Evolutionary conservation across 345 rosid species (phyloP).

Genomic region (Populus pruinosa): DNA sequence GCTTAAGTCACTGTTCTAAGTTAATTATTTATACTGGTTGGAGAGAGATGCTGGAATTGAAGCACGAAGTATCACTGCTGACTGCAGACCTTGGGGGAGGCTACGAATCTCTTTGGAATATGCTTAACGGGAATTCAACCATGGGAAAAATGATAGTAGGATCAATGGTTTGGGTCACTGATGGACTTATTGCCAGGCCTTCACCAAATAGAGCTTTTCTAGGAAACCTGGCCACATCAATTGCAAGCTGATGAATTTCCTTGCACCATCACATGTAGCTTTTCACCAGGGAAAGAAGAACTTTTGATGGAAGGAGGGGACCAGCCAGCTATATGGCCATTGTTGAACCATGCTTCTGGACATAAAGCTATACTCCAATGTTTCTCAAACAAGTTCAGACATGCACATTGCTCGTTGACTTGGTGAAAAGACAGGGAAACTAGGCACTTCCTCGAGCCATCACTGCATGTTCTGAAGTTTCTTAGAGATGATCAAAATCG

Average conservation of each 20-base stretch:
- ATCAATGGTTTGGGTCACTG: slow-evolving; percentile 71
- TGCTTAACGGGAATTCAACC: slow-evolving; percentile 75
- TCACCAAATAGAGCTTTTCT: slow-evolving; percentile 52
- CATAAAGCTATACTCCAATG: too few relatives aligned
- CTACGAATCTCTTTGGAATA: slow-evolving; percentile 79
- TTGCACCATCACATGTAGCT: neutral
- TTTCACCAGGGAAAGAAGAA: neutral
- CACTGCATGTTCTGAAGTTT: too few relatives aligned
- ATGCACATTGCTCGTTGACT: too few relatives aligned
- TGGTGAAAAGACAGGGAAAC: too few relatives aligned
- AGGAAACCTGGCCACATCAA: slow-evolving; percentile 4
- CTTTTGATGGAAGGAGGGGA: neutral
- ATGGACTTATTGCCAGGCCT: slow-evolving; percentile 91
- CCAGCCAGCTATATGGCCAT: too few relatives aligned
- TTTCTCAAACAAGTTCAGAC: too few relatives aligned
- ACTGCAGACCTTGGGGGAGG: slow-evolving; percentile 73
- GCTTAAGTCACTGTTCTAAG: slow-evolving; percentile 94
- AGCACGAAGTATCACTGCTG: slow-evolving; percentile 49
- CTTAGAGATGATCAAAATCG: too few relatives aligned
- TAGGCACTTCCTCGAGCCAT: too few relatives aligned
- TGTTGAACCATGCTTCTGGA: too few relatives aligned
- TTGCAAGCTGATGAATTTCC: slow-evolving; percentile 6
- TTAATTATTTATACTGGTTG: slow-evolving; percentile 86
- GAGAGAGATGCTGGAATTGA: slow-evolving; percentile 87
- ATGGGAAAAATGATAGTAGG: slow-evolving; percentile 65